phyloP scores from a whole-genome alignment of 1,139 yeast genomes.

The Taphrina sp. region DNA sequence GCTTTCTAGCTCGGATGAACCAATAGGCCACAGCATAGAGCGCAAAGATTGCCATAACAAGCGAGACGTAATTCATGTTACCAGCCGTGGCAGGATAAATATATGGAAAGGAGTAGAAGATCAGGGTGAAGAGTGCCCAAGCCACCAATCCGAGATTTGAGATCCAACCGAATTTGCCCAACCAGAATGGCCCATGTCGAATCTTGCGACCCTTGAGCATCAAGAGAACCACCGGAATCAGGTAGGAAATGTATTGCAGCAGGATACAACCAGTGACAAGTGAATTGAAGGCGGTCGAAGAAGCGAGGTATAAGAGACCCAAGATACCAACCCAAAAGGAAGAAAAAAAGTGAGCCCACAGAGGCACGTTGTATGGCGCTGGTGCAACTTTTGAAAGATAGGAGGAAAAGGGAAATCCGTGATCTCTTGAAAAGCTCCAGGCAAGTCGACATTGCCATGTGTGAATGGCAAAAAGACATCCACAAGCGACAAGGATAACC shows the following conservation, averaged over 20 bases:
- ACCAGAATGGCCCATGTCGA: not conserved
- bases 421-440: not conserved
- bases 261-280: not conserved
- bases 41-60: not conserved
- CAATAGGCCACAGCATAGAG: not conserved
- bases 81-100: not conserved
- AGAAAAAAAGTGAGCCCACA: not conserved
- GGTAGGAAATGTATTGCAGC: not conserved
- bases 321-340: not conserved
- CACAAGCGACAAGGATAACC: not conserved
- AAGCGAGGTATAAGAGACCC: not conserved
- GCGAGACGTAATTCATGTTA: not conserved
- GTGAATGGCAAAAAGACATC: not conserved
- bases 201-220: not conserved
- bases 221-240: not conserved
- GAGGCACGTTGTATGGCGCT: not conserved
- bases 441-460: not conserved
- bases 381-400: not conserved
- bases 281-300: not conserved
- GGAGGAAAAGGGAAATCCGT: not conserved
- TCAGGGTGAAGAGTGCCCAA: not conserved
- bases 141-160: not conserved
- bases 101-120: not conserved
- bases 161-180: not conserved
- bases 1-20: not conserved